Base-by-base conservation (phyloP, 306 rosid genomes). In the Medicago truncatula region DNA sequence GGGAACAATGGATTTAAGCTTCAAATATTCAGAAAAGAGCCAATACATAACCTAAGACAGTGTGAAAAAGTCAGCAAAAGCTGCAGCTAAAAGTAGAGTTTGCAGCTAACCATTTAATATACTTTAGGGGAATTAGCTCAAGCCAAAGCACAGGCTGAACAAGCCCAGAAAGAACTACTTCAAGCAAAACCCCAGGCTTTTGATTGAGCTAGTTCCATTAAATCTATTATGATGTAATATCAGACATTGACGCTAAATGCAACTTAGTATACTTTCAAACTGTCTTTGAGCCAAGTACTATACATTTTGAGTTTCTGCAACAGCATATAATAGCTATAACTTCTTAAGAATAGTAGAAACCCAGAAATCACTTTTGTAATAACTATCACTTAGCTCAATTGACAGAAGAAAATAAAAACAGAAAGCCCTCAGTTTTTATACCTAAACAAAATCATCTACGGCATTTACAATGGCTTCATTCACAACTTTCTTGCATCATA, bases 381-480 rank as follows among this genome's bases (percentile, higher is more conserved):
- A n/a, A 14, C 9, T 1, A 57, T 21, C 6, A 11, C 43, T 4
- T 9, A 7, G 17, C 9, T 25, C 16, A 28, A 60, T 28, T 25
- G 66, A 60, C 41, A 60, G 4, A 2, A 59, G 14, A 25, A 25
- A 39, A 39, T 7, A 34, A 11, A 16, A 60, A 39, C 12, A 9
- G 34, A 21, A 20, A 60, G 65, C 78, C 74, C 77, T 70, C 71
- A 71, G 66, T 63, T 53, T 74, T 76, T 62, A 56, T 70, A 62
- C 65, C 47, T 70, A 58, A 58, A 14, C 54, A 70, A 12, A 21
- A 21, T 72, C 84, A 76, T 50, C 16, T 50, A 58, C 49, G 15
- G 65, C 58, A 25, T 47, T 58, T 52, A 36, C 56, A 52, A 21
- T 15, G 20, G 54, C 74, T 73, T 54, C 43, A 75, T 54, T 73